These are phyloP conservation scores for Mortierella antarctica DNA, from an alignment of 192 early-diverging fungal genomes.

Conservation along the genomic window DNA sequence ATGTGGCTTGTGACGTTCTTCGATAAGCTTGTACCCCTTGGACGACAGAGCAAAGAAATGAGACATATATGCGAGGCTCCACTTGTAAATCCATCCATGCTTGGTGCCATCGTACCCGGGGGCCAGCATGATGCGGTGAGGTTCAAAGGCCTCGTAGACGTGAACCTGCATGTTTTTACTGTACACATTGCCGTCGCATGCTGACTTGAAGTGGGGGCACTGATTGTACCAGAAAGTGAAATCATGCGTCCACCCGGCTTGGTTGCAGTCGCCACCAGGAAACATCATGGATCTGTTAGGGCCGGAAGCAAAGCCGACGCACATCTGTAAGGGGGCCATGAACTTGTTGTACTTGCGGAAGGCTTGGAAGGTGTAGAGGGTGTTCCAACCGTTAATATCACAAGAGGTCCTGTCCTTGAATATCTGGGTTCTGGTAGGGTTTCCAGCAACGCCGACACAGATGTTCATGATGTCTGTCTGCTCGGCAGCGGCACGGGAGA, in stretches of 20 bases:
- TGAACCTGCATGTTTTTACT: slow-evolving; percentile 11
- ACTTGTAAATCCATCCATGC: slow-evolving; percentile 12
- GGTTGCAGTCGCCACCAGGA: slow-evolving; percentile 1
- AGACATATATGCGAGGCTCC: slow-evolving; percentile 7
- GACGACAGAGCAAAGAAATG: slow-evolving; percentile 7
- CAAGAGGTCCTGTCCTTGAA: slow-evolving; percentile 17
- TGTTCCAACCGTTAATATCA: slow-evolving; percentile 4
- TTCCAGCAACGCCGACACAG: slow-evolving; percentile 9
- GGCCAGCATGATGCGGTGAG: slow-evolving; percentile 14
- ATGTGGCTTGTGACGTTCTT: slow-evolving; percentile 5
- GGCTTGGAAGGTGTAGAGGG: slow-evolving; percentile 14
- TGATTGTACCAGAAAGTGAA: slow-evolving; percentile 13
- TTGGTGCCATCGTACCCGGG: slow-evolving; percentile 9
- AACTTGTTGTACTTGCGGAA: slow-evolving; percentile 12
- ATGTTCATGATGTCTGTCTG: slow-evolving; percentile 11
- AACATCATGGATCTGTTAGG: slow-evolving; percentile 1
- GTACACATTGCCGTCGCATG: not conserved
- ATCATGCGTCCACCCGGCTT: slow-evolving; percentile 2
- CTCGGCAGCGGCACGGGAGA: slow-evolving; percentile 6
- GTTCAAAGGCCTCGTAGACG: slow-evolving; percentile 9
- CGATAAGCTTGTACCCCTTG: slow-evolving; percentile 8
- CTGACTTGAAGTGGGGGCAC: slow-evolving; percentile 7
- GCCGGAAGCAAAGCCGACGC: not conserved
- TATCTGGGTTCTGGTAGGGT: slow-evolving; percentile 2
- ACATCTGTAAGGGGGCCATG: slow-evolving; percentile 8